Evolutionary conservation across 2,329 filamentous ascomycete genomes (phyloP).

Genomic region (Rutstroemia sp.): DNA sequence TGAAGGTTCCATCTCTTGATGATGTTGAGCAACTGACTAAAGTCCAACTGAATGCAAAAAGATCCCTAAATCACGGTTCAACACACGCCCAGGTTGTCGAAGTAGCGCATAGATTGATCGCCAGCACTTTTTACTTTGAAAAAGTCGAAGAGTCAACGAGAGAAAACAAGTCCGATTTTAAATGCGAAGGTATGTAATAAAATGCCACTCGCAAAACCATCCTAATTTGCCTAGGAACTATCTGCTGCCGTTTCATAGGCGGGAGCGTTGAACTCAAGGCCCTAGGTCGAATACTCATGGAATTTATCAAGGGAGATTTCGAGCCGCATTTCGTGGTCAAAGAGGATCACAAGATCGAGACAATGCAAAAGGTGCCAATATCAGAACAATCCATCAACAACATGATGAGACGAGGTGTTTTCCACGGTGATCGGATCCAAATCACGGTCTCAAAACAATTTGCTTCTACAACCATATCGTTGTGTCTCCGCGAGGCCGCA

Average conservation of each 20-base stretch:
- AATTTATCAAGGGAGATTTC: conserved; percentile 1
- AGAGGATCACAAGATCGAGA: background rate
- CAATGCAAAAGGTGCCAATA: conserved; percentile 1
- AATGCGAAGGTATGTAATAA: background rate
- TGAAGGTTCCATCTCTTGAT: conserved; percentile 8
- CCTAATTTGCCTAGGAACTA: background rate
- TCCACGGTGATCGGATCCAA: background rate
- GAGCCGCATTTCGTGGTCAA: conserved; percentile 5
- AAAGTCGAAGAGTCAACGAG: conserved; percentile 3
- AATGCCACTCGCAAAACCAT: background rate
- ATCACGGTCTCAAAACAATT: background rate
- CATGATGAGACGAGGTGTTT: background rate
- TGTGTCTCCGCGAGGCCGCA: background rate
- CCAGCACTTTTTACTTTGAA: conserved; percentile 17
- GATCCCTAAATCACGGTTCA: background rate
- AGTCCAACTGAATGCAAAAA: background rate
- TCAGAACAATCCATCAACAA: background rate
- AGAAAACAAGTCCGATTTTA: background rate
- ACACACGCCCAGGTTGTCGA: background rate
- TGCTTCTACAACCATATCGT: background rate
- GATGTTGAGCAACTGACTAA: conserved; percentile 1
- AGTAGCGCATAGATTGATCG: conserved; percentile 15
- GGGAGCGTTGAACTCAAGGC: background rate
- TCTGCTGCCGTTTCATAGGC: conserved; percentile 3
- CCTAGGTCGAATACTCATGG: background rate